A percentile compares a stretch with the other conserved stretches of the same genome.
Conservation (phyloP, 176 grass and related monocot species). For the Musa itinerans region DNA sequence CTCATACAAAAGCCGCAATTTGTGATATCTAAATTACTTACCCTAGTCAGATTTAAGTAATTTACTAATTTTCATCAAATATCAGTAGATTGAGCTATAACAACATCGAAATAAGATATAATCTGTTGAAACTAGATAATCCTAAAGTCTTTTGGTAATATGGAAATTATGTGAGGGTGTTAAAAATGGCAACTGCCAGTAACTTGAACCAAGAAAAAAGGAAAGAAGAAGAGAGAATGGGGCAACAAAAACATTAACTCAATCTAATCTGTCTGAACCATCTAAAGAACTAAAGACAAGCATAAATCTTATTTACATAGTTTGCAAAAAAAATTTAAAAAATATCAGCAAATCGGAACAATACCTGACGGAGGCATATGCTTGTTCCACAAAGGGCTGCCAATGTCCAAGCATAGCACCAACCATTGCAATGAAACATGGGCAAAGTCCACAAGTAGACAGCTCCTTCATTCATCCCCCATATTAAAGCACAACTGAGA, state of each 20-base stretch:
- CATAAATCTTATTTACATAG: neutral
- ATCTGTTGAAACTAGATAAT: too few species aligned
- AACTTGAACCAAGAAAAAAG: neutral
- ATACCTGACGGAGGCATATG: constrained; percentile 97
- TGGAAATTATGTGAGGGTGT: too few species aligned
- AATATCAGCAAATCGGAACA: neutral
- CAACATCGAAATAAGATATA: too few species aligned
- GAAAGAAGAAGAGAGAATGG: neutral
- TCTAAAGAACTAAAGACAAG: neutral
- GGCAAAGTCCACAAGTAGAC: constrained; percentile 91
- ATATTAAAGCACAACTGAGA: constrained; percentile 49
- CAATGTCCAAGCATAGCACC: constrained; percentile 81
- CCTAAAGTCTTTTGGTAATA: too few species aligned
- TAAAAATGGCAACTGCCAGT: too few species aligned
- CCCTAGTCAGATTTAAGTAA: too few species aligned
- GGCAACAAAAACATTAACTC: neutral
- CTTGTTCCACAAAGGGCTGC: constrained; percentile 75
- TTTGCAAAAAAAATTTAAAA: neutral
- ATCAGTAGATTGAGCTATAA: too few species aligned
- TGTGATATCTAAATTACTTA: too few species aligned
- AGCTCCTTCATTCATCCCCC: constrained; percentile 60
- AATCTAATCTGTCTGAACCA: neutral
- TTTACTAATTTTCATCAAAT: too few species aligned
- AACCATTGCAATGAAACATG: constrained; percentile 96
- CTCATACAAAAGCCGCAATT: too few species aligned